These are phyloP conservation scores for Fennellomyces sp. DNA, from an alignment of 371 early-diverging fungal species.

Conservation along the genomic window DNA sequence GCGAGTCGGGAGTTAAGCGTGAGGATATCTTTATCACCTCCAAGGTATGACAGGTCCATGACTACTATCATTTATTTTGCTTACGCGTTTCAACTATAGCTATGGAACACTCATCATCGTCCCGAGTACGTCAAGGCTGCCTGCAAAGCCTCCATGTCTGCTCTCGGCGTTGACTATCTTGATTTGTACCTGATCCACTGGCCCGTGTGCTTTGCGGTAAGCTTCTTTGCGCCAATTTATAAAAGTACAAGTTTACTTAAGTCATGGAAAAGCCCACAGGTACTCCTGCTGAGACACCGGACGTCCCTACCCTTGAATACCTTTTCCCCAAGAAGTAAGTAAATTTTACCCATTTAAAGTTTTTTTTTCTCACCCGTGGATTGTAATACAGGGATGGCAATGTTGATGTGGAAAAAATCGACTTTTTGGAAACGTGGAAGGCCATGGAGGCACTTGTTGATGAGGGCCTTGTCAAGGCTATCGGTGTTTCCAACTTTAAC, in stretches of 20 bases:
- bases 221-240: too few species aligned
- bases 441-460: slow-evolving; percentile 74
- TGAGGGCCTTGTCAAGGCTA: slow-evolving; percentile 57
- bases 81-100: slow-evolving; percentile 22
- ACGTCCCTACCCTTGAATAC: slow-evolving; percentile 33
- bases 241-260: too few species aligned
- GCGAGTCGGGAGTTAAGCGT: slow-evolving; percentile 60
- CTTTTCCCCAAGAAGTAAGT: slow-evolving; percentile 41
- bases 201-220: slow-evolving; percentile 43
- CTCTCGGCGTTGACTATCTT: slow-evolving; percentile 81
- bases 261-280: slow-evolving; percentile 37
- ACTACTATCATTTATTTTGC: not conserved
- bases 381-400: slow-evolving; percentile 24
- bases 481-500: slow-evolving; percentile 80
- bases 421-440: slow-evolving; percentile 67
- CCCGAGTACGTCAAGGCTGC: slow-evolving; percentile 71
- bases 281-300: slow-evolving; percentile 36
- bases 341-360: too few species aligned
- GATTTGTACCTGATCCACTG: slow-evolving; percentile 93
- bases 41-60: slow-evolving; percentile 45
- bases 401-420: slow-evolving; percentile 45
- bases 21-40: slow-evolving; percentile 84
- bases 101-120: slow-evolving; percentile 86
- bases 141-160: slow-evolving; percentile 66
- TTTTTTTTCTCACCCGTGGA: not conserved